Base-by-base conservation (phyloP, 2,329 filamentous ascomycete species). In the Hymenoscyphus albidus region DNA sequence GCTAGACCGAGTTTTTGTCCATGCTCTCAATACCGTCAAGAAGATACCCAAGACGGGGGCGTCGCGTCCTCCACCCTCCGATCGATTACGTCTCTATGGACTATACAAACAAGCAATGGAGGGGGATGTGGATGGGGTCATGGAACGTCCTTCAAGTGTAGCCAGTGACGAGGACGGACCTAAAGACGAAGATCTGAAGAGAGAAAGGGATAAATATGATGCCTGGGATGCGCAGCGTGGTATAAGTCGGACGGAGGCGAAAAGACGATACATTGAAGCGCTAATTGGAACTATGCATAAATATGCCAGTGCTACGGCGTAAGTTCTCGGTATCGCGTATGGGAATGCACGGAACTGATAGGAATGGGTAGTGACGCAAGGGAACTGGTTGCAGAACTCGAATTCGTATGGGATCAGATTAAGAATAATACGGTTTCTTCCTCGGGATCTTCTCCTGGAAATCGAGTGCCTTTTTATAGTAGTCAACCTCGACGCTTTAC, bases 41-140 rank as follows among this genome's bases (percentile, higher is more conserved):
- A 96, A 96, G 79, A 96, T 99, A 72, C 91, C 91, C 72, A 94
- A 95, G 75, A 97, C 93, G 18, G 94, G 95, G 68, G 92, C 92
- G 61, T 88, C 92, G 68, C 90, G 95, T 68, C 95, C 95, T 57
- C 95, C 95, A 58, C 86, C 93, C 1, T 82, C 85, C 67, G 93
- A 96, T 74, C 89, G 95, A 64, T 83, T 99, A 71, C 90, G 91
- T 65, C 89, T 99, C 67, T 99, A 99, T 88, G 95, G 95, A 69
- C 84, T 99, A 70, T 99, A 99, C 81, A 99, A 99, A 77, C 95
- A 99, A 79, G 93, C 93, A 68, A 98, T 98, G 95, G 93, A 99
- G 81, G 95, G 95, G 59, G 92, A 99, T 78, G 93, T 98, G 40
- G 91, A 95, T 71, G 91, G 92, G 59, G 92, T 98, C 59, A 96